Conservation (phyloP, 805 yeast species). For the Brettanomyces sp. region DNA sequence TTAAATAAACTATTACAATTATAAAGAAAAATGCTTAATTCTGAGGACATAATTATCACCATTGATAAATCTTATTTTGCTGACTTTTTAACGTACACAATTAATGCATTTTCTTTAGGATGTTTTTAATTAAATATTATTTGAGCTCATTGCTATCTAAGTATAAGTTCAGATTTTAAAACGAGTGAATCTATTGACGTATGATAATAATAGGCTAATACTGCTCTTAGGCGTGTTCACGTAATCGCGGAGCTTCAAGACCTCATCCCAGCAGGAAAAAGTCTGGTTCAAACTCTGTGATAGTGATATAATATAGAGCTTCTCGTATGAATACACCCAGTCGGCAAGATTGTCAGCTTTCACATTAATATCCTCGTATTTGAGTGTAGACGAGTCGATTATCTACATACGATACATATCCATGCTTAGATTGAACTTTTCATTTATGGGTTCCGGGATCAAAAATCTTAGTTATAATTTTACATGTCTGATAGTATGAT, state of each 20-base stretch:
- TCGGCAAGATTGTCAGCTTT: constrained; percentile 46
- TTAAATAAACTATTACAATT: too few relatives aligned
- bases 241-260: constrained; percentile 26
- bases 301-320: constrained; percentile 25
- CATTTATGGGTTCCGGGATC: constrained; percentile 36
- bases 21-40: too few relatives aligned
- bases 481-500: too few relatives aligned
- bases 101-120: too few relatives aligned
- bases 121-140: too few relatives aligned
- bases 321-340: constrained; percentile 34
- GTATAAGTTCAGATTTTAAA: too few relatives aligned
- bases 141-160: too few relatives aligned
- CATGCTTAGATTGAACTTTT: constrained; percentile 33
- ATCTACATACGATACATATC: constrained; percentile 67
- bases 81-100: too few relatives aligned
- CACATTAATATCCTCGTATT: constrained; percentile 66
- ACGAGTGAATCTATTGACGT: too few relatives aligned
- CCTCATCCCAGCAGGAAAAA: constrained; percentile 27
- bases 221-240: constrained; percentile 27
- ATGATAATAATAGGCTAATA: constrained; percentile 16
- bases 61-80: too few relatives aligned
- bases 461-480: constrained; percentile 17
- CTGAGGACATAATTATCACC: too few relatives aligned
- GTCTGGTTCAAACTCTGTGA: constrained; percentile 29
- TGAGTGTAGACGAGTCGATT: constrained; percentile 51